Evolutionary conservation across 1,139 yeast species (phyloP).

Genomic region (Nakaseomyces bracarensis): DNA sequence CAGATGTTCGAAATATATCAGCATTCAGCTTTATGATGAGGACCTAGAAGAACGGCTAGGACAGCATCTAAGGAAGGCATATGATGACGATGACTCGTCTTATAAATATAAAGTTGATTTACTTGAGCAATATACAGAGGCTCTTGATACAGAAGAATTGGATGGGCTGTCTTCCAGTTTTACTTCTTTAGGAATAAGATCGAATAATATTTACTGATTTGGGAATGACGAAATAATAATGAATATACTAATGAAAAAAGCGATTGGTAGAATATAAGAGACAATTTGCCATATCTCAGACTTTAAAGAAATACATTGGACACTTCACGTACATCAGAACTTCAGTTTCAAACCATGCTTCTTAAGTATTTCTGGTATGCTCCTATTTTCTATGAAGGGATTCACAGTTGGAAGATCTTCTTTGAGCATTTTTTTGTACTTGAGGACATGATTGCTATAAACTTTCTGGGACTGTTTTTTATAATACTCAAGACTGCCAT

Average conservation of each 20-base stretch:
- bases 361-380: constrained; percentile 14
- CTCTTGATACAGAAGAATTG: background rate
- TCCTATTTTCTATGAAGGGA: constrained; percentile 17
- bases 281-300: background rate
- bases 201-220: constrained; percentile 1
- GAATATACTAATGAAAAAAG: background rate
- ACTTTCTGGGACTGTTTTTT: constrained; percentile 13
- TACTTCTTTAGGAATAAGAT: background rate
- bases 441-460: constrained; percentile 15
- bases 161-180: background rate
- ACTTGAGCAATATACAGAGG: background rate
- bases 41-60: constrained; percentile 2
- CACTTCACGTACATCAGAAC: background rate
- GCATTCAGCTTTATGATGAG: background rate
- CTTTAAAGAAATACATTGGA: no score
- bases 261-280: background rate
- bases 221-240: background rate
- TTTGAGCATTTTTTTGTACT: constrained; percentile 16
- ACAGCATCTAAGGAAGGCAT: constrained; percentile 3
- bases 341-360: constrained; percentile 14
- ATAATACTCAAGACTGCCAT: constrained; percentile 16
- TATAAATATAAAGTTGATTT: background rate
- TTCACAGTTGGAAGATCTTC: constrained; percentile 18
- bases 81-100: background rate
- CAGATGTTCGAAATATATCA: constrained; percentile 5